Percentiles rank a stretch among this genome's conserved stretches.
These are phyloP conservation scores for Kurtzmaniella fragi DNA, from an alignment of 805 yeast species.

Conservation along the genomic window DNA sequence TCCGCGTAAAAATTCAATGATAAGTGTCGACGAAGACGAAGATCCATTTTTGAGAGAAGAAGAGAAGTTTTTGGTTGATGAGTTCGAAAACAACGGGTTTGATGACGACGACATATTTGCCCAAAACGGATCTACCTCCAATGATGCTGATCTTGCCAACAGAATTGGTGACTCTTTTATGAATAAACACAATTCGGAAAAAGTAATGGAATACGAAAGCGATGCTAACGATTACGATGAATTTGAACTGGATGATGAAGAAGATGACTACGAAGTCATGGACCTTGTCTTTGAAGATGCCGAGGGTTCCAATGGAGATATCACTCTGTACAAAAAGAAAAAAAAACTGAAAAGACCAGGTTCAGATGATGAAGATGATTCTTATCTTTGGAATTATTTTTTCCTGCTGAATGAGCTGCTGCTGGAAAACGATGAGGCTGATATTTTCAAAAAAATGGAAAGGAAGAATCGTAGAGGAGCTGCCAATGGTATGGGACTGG, in stretches of 20 bases:
- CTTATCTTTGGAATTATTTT: constrained; percentile 71
- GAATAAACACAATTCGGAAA: constrained; percentile 19
- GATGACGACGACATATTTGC: constrained; percentile 27
- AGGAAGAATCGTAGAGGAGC: too few relatives aligned
- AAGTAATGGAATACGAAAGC: constrained; percentile 39
- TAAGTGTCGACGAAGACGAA: constrained; percentile 29
- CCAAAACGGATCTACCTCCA: constrained; percentile 7
- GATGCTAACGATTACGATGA: constrained; percentile 31
- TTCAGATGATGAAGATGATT: constrained; percentile 10
- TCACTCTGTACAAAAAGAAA: constrained; percentile 1
- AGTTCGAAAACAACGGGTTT: constrained; percentile 42
- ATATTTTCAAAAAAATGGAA: too few relatives aligned
- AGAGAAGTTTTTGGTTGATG: constrained; percentile 40
- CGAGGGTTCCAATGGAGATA: constrained; percentile 2
- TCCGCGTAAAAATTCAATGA: constrained; percentile 23
- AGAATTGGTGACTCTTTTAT: constrained; percentile 1
- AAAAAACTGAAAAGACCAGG: background rate
- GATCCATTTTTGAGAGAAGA: constrained; percentile 39
- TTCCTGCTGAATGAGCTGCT: constrained; percentile 37
- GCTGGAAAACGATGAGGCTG: too few relatives aligned
- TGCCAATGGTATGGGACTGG: background rate
- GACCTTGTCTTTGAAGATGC: constrained; percentile 12
- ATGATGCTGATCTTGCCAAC: background rate
- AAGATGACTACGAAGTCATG: constrained; percentile 12
- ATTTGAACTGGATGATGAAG: constrained; percentile 32